Conservation (phyloP, 768 basidiomycete genomes). For the Xerocomellus dryophilus region DNA sequence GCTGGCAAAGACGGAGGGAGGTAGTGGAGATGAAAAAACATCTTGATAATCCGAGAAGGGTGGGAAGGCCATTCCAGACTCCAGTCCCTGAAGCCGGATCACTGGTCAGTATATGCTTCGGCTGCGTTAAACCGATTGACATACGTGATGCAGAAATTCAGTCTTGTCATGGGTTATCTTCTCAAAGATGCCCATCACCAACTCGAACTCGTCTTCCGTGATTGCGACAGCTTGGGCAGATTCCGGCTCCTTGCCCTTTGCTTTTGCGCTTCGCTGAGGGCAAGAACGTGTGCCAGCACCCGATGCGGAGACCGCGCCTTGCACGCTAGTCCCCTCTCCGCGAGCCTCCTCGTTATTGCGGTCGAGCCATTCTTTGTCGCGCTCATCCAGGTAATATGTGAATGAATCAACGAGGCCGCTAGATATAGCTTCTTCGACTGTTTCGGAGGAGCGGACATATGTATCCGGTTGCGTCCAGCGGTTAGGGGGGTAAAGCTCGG, state of each 20-base stretch:
- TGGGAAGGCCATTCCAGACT: constrained; percentile 67
- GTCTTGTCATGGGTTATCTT: constrained; percentile 86
- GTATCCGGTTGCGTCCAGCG: constrained; percentile 75
- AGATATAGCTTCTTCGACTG: constrained; percentile 71
- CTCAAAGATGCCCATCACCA: constrained; percentile 94
- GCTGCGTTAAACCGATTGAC: constrained; percentile 28
- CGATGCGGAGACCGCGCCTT: constrained; percentile 59
- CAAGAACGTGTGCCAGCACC: constrained; percentile 54
- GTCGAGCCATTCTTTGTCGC: constrained; percentile 92
- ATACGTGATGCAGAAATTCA: constrained; percentile 84
- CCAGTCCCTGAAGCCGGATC: constrained; percentile 46
- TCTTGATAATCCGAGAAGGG: constrained; percentile 73
- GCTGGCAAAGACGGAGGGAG: constrained; percentile 63
- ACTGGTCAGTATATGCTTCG: neutral
- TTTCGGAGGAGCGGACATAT: constrained; percentile 80
- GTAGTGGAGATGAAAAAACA: constrained; percentile 57
- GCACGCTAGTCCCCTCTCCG: constrained; percentile 80
- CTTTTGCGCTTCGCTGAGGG: constrained; percentile 62
- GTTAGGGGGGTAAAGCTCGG: constrained; percentile 64
- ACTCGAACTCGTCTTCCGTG: constrained; percentile 89
- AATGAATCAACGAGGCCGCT: constrained; percentile 69
- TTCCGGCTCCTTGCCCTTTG: constrained; percentile 84
- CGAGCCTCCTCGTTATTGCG: constrained; percentile 85
- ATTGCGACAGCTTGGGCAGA: constrained; percentile 60
- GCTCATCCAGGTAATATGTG: constrained; percentile 94